A percentile compares a stretch with the other conserved stretches of the same genome.
phyloP scores from a whole-genome alignment of 306 rosid genomes.

The Albizia julibrissin region DNA sequence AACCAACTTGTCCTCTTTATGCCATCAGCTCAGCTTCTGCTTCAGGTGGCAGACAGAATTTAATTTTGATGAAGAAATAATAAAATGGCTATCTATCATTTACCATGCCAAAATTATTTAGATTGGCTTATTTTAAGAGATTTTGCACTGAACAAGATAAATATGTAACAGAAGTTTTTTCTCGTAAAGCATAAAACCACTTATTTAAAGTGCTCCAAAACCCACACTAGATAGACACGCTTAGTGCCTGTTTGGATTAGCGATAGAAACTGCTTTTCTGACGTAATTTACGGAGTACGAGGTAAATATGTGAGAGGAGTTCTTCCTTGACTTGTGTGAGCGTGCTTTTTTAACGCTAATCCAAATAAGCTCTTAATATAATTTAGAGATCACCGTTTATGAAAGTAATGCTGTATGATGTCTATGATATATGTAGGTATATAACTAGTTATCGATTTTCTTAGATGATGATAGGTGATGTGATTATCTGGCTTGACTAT shows the following conservation, averaged over 20 bases:
- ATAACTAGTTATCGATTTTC: neutral
- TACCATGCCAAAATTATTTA: neutral
- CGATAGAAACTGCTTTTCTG: too few relatives aligned
- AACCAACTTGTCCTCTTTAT: neutral
- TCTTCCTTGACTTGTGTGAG: too few relatives aligned
- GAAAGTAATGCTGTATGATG: neutral
- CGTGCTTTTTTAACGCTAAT: too few relatives aligned
- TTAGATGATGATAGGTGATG: neutral
- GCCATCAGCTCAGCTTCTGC: neutral
- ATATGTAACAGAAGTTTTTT: too few relatives aligned
- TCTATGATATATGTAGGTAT: neutral
- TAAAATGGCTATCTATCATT: neutral
- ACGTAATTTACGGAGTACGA: too few relatives aligned
- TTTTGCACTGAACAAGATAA: too few relatives aligned
- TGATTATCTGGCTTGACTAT: slow-evolving; percentile 1
- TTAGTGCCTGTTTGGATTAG: too few relatives aligned
- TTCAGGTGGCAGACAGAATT: neutral
- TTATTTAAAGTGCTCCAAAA: too few relatives aligned
- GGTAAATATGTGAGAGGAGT: too few relatives aligned
- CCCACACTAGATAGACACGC: neutral
- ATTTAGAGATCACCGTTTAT: slow-evolving; percentile 2
- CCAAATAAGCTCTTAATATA: too few relatives aligned
- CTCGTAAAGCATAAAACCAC: too few relatives aligned
- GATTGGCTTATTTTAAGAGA: too few relatives aligned
- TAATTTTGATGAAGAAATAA: neutral